phyloP scores from a whole-genome alignment of 2,329 filamentous ascomycete species.

The Fusarium sp. region DNA sequence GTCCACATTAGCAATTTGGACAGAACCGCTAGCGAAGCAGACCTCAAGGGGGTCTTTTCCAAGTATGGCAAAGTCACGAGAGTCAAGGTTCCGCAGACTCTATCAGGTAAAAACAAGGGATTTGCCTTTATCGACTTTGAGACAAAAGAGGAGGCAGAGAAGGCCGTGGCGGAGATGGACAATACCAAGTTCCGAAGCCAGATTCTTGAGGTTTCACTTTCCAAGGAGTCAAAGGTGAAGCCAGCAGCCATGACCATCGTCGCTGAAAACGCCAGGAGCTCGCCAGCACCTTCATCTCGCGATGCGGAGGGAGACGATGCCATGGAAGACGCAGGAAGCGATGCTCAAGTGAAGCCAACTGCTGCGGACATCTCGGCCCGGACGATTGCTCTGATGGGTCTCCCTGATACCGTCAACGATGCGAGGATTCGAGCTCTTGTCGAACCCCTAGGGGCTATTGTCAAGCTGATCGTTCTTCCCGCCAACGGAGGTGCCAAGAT shows the following conservation, averaged over 20 bases:
- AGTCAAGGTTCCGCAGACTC: constrained; percentile 76
- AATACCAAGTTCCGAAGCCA: constrained; percentile 76
- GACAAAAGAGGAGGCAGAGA: constrained; percentile 75
- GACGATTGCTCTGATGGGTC: constrained; percentile 83
- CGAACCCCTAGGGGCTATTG: constrained; percentile 76
- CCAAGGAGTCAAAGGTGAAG: constrained; percentile 68
- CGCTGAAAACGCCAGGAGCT: constrained; percentile 47
- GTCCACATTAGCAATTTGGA: constrained; percentile 81
- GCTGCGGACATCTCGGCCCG: constrained; percentile 69
- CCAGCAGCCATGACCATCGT: constrained; percentile 61
- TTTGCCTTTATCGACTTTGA: constrained; percentile 85
- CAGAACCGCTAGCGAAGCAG: constrained; percentile 70
- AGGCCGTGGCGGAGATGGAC: constrained; percentile 76
- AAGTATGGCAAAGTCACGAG: constrained; percentile 81
- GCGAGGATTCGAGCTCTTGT: constrained; percentile 81
- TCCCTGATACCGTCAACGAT: constrained; percentile 94
- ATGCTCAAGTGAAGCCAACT: constrained; percentile 50
- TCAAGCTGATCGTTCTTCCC: constrained; percentile 83
- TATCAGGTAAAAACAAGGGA: constrained; percentile 78
- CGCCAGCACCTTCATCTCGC: constrained; percentile 51
- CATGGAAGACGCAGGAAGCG: constrained; percentile 49
- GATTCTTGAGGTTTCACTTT: constrained; percentile 74
- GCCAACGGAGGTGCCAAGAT: constrained; percentile 88
- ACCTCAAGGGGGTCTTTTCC: constrained; percentile 77
- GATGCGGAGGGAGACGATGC: constrained; percentile 55